Base-by-base conservation (phyloP, 345 rosid genomes). In the Acer saccharum region DNA sequence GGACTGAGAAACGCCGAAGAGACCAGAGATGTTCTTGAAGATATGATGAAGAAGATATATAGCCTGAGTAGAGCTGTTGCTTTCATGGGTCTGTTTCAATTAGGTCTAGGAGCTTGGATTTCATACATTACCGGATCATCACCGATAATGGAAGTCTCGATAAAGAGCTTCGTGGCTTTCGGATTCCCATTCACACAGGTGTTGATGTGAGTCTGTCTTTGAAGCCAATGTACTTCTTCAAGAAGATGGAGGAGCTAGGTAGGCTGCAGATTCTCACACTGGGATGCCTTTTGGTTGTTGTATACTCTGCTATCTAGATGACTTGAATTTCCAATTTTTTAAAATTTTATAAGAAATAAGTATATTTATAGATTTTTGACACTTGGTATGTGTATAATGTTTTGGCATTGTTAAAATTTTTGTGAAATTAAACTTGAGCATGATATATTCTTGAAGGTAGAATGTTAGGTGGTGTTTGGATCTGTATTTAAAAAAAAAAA, bases 181-280 rank as follows among this genome's bases (percentile, higher is more conserved):
- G 25, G 25, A 25, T 25, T 25, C 25, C 25, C 25, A 25, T 25
- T 25, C 25, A 25, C 20, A 0, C 35, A 92, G 86, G 98, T 97
- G 6, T 85, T 96, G 74, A 80, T 94, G 94, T 6, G 81, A 87
- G 99, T 78, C 88, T 88, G 43, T 90, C 92, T 7, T 66, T 94
- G 87, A 94, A 92, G 88, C 92, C 95, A 2, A 94, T 96, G 90
- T 80, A 82, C 79, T 94, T 96, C 87, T 25, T 25, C 25, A 92
- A 86, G 85, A 93, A 91, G 86, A 95, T 91, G 95, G 99, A 93
- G 84, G 94, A 95, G 82, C 79, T 72, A 55, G 97, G 97, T 3
- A 88, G 99, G 87, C 68, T 95, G 78, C 97, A 95, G 91, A 91
- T 95, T 81, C 84, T 95, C 14, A 93, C 98, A n/a, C 25, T n/a